phyloP scores from a whole-genome alignment of 139 green algal species.

The Choricystis sp. region DNA sequence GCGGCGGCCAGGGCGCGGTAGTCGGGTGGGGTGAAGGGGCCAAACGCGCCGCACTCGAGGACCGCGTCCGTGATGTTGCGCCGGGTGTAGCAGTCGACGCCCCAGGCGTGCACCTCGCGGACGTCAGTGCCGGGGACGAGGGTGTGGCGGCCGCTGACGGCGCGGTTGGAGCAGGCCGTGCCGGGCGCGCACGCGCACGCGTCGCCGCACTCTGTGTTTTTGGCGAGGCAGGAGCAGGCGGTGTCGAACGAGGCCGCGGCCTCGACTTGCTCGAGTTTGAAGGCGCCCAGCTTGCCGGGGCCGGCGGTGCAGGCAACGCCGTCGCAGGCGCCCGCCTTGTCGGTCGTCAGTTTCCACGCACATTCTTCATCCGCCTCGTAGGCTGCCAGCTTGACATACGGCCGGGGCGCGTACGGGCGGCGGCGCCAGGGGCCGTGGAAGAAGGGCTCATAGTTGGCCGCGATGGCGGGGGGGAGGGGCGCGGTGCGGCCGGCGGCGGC shows the following conservation, averaged over 20 bases:
- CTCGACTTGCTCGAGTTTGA: constrained; percentile 20
- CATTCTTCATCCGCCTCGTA: constrained; percentile 32
- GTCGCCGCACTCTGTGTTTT: constrained; percentile 38
- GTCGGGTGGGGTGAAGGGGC: constrained; percentile 15
- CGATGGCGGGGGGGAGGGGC: constrained; percentile 13
- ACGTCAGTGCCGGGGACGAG: constrained; percentile 40
- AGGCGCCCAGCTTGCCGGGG: constrained; percentile 18
- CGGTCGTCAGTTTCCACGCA: constrained; percentile 38
- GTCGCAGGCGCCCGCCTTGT: constrained; percentile 27
- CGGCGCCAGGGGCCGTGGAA: constrained; percentile 37
- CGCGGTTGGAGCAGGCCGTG: constrained; percentile 23
- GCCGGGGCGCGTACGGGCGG: constrained; percentile 24
- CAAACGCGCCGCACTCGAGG: constrained; percentile 28
- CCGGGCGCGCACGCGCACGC: constrained; percentile 19
- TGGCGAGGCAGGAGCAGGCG: constrained; percentile 25
- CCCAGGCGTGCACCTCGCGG: constrained; percentile 58
- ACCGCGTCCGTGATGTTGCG: constrained; percentile 52
- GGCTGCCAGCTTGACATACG: constrained; percentile 27
- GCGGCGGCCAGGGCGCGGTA: background rate
- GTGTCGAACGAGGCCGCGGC: constrained; percentile 24
- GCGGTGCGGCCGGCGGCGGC: background rate
- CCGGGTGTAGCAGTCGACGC: constrained; percentile 71
- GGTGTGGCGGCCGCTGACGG: constrained; percentile 12
- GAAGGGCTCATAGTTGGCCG: constrained; percentile 40
- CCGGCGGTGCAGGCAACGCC: constrained; percentile 25